Percentiles rank a stretch among this genome's conserved stretches.
Conservation (phyloP, 306 rosid species). For the Cicer pinnatifidum region DNA sequence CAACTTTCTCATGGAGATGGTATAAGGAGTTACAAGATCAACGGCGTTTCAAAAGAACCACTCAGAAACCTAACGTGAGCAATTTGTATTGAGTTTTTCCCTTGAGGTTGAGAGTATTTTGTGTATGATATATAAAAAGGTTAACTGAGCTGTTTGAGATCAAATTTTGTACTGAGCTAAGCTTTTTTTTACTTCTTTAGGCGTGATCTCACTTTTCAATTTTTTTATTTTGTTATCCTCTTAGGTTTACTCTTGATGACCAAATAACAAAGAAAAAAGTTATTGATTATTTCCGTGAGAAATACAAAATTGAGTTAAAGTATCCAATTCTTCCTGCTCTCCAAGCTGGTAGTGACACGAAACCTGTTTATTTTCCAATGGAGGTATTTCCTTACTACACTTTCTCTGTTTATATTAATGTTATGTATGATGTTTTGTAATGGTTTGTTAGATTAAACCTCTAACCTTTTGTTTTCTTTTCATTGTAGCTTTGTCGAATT, state of each 20-base stretch:
- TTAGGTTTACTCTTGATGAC: slow-evolving; percentile 74
- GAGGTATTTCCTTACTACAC: slow-evolving; percentile 57
- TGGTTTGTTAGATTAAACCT: not conserved
- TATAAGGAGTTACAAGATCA: slow-evolving; percentile 47
- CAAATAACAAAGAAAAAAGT: slow-evolving; percentile 27
- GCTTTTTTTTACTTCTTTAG: not conserved
- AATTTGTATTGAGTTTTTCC: not conserved
- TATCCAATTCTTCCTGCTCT: slow-evolving; percentile 63
- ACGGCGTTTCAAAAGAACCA: slow-evolving; percentile 57
- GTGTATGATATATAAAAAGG: not conserved
- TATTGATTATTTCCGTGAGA: slow-evolving; percentile 58
- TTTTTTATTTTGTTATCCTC: slow-evolving; percentile 4
- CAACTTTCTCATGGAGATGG: slow-evolving; percentile 14
- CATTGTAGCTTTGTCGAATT: slow-evolving; percentile 60
- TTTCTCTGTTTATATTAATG: not conserved
- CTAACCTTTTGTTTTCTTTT: not conserved
- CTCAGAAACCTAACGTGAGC: slow-evolving; percentile 59
- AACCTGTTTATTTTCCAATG: slow-evolving; percentile 69
- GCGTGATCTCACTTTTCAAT: not conserved
- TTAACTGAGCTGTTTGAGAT: not conserved
- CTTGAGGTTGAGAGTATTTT: not conserved
- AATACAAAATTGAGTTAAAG: slow-evolving; percentile 40
- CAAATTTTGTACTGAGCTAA: not conserved
- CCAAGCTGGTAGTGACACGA: slow-evolving; percentile 68
- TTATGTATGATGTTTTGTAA: not conserved